A percentile compares a stretch with the other conserved stretches of the same genome.
phyloP scores from a whole-genome alignment of 768 basidiomycete species.

The Amanita pallidorosea region DNA sequence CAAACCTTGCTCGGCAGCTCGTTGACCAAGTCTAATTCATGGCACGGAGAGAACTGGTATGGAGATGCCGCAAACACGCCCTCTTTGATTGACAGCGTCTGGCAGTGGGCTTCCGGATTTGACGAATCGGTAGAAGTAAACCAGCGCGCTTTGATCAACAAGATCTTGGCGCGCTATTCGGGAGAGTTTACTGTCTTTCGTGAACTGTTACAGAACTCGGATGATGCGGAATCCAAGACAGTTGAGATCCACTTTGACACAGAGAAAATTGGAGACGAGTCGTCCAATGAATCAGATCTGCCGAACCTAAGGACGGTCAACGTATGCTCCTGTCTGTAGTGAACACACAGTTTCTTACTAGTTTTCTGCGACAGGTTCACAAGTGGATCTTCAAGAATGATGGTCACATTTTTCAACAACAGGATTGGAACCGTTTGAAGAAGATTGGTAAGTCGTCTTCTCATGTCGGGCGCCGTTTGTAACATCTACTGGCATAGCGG shows the following conservation, averaged over 20 bases:
- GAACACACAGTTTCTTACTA: background rate
- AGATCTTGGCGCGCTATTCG: conserved; percentile 90
- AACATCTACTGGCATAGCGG: conserved; percentile 34
- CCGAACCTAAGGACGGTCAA: conserved; percentile 57
- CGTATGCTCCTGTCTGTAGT: conserved; percentile 23
- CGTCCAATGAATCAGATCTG: conserved; percentile 13
- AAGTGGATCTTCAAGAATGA: conserved; percentile 88
- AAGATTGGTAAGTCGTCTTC: conserved; percentile 56
- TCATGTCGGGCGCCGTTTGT: background rate
- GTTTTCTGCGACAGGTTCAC: conserved; percentile 39
- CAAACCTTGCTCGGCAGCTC: too few species aligned
- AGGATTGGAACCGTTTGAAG: conserved; percentile 85
- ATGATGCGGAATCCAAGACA: conserved; percentile 70
- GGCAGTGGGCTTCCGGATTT: conserved; percentile 46
- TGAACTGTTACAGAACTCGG: conserved; percentile 92
- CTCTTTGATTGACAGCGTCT: background rate
- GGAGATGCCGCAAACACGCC: background rate
- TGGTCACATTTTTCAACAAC: conserved; percentile 68
- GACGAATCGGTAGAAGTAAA: conserved; percentile 87
- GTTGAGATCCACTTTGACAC: conserved; percentile 81
- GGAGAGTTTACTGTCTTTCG: conserved; percentile 83
- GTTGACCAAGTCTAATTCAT: background rate
- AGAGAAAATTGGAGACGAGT: conserved; percentile 21
- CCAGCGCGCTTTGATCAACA: conserved; percentile 94
- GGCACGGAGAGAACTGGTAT: conserved; percentile 18